Evolutionary conservation across 495 filamentous ascomycete genomes (phyloP).

Genomic region (Eremomyces bilateralis): DNA sequence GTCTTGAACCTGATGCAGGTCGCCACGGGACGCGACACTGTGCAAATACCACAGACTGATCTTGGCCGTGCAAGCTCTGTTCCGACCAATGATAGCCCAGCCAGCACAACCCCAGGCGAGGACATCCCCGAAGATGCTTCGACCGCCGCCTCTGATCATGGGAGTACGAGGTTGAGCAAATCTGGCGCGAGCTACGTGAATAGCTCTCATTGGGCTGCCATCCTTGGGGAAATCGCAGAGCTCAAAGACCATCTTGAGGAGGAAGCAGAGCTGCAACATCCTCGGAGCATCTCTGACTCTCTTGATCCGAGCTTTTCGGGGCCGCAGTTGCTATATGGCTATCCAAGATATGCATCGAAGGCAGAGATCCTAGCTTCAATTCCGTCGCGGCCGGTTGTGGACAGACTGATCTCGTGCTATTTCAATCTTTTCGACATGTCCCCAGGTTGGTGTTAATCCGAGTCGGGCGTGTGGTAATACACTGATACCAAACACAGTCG

Average conservation of each 20-base stretch:
- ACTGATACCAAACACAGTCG: no score
- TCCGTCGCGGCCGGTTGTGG: conserved; percentile 15
- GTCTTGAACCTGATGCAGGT: conserved; percentile 8
- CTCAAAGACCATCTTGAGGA: conserved; percentile 19
- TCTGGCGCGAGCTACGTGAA: conserved; percentile 71
- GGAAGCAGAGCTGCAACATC: conserved; percentile 19
- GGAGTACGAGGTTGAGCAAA: conserved; percentile 68
- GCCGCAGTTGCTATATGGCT: conserved; percentile 49
- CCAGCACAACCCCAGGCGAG: conserved; percentile 20
- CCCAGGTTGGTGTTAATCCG: conserved; percentile 39
- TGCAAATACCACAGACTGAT: conserved; percentile 37
- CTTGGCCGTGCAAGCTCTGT: conserved; percentile 40
- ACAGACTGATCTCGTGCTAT: conserved; percentile 16
- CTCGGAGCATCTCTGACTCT: no score
- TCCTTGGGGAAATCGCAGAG: conserved; percentile 50
- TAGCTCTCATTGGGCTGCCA: conserved; percentile 73
- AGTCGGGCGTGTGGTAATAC: no score
- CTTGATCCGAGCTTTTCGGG: no score
- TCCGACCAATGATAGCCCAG: conserved; percentile 27
- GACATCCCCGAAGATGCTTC: conserved; percentile 25
- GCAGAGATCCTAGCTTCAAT: conserved; percentile 13
- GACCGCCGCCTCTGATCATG: conserved; percentile 46
- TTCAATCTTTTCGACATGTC: conserved; percentile 30
- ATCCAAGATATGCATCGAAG: conserved; percentile 31
- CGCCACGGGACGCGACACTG: no score